A percentile compares a stretch with the other conserved stretches of the same genome.
Conservation (phyloP, 108 stramenopile genomes). For the Discostella stelligeroides region DNA sequence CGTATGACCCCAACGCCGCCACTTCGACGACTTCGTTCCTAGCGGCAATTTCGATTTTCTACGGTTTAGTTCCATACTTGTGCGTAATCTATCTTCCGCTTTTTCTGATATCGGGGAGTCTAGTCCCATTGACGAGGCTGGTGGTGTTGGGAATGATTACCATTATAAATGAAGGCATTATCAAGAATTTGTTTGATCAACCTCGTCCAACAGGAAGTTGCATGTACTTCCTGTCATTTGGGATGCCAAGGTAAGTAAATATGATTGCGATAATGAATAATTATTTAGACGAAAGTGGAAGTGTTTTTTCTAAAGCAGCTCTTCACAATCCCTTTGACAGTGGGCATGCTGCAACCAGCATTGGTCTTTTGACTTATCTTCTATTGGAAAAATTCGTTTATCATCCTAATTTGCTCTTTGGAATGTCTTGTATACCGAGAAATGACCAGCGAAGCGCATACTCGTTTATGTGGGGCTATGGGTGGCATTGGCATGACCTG, state of each 20-base stretch:
- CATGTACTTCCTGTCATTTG: constrained; percentile 38
- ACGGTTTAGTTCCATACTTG: constrained; percentile 36
- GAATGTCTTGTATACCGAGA: constrained; percentile 26
- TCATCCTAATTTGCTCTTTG: constrained; percentile 45
- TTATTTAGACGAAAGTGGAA: not conserved
- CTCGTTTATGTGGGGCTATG: constrained; percentile 20
- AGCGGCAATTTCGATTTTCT: constrained; percentile 28
- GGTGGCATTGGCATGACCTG: constrained; percentile 9
- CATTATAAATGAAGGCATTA: constrained; percentile 27
- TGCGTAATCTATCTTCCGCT: constrained; percentile 11
- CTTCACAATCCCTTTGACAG: not conserved
- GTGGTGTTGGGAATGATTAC: constrained; percentile 28
- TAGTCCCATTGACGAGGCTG: constrained; percentile 31
- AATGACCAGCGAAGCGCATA: not conserved
- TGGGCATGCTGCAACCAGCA: constrained; percentile 45
- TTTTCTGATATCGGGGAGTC: constrained; percentile 18
- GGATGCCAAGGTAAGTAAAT: constrained; percentile 42
- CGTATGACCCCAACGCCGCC: constrained; percentile 12
- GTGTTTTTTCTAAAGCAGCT: not conserved
- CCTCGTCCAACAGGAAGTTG: constrained; percentile 37
- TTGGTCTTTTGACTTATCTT: constrained; percentile 40
- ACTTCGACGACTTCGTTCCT: constrained; percentile 19
- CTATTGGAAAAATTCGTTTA: constrained; percentile 37
- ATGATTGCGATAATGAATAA: not conserved
- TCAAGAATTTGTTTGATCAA: constrained; percentile 32